Evolutionary conservation across 192 early-diverging fungal species (phyloP).

Genomic region (Coemansia sp.): DNA sequence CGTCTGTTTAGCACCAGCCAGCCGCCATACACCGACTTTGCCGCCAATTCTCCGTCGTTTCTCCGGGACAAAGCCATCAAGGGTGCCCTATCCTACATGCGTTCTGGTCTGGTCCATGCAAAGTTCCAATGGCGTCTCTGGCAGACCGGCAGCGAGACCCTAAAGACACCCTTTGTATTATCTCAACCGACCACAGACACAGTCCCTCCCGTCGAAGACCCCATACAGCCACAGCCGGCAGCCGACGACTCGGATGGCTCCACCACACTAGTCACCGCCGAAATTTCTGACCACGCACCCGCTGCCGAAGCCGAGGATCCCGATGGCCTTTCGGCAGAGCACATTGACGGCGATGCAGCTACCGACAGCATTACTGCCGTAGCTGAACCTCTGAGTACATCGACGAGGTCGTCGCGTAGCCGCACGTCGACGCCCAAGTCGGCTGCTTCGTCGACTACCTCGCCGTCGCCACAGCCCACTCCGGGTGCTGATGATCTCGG

Average conservation of each 20-base stretch:
- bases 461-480: too few species aligned
- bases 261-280: too few species aligned
- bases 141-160: constrained; percentile 40
- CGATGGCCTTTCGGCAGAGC: too few species aligned
- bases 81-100: constrained; percentile 32
- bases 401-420: constrained; percentile 3
- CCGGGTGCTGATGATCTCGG: not conserved
- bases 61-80: constrained; percentile 38
- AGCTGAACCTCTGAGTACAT: too few species aligned
- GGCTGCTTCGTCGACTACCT: too few species aligned
- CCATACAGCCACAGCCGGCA: not conserved
- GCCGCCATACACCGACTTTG: constrained; percentile 45
- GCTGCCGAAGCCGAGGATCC: constrained; percentile 15
- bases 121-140: constrained; percentile 45
- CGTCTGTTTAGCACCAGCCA: constrained; percentile 34
- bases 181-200: not conserved
- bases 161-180: constrained; percentile 33
- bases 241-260: not conserved
- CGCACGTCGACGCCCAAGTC: too few species aligned
- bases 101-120: constrained; percentile 32
- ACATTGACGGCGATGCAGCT: too few species aligned
- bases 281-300: too few species aligned
- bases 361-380: too few species aligned
- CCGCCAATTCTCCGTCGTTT: constrained; percentile 23
- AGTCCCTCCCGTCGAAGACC: not conserved